Percentiles rank a stretch among this genome's conserved stretches.
Conservation (phyloP, 306 rosid species). For the Prinsepia uniflora region DNA sequence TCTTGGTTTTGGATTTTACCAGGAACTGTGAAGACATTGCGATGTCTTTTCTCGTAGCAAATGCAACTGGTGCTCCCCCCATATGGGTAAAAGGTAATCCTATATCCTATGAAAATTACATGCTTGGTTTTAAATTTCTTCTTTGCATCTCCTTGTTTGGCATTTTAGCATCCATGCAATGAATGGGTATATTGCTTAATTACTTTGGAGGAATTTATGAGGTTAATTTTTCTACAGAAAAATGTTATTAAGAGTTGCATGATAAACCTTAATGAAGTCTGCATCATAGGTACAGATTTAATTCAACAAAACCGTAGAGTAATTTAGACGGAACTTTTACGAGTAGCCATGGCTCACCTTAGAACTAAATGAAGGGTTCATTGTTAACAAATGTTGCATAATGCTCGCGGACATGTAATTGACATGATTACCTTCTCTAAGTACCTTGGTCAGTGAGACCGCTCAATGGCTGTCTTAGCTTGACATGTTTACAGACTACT, state of each 20-base stretch:
- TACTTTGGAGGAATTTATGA: too few species aligned
- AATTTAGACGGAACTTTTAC: background rate
- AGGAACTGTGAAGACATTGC: slow-evolving; percentile 99
- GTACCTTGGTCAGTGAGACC: background rate
- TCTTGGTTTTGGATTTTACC: slow-evolving; percentile 32
- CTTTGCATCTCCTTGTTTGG: background rate
- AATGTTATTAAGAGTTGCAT: background rate
- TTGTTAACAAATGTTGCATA: too few species aligned
- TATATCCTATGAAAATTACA: background rate
- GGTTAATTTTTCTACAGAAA: background rate
- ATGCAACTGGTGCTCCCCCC: slow-evolving; percentile 89
- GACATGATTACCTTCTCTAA: too few species aligned
- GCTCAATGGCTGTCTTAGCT: background rate
- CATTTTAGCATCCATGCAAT: background rate
- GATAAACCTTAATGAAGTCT: background rate
- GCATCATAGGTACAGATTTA: background rate
- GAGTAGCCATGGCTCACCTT: background rate
- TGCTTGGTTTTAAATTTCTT: background rate
- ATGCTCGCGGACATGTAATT: too few species aligned
- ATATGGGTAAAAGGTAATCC: slow-evolving; percentile 89
- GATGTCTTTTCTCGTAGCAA: slow-evolving; percentile 95
- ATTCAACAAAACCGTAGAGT: background rate
- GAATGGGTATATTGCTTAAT: background rate
- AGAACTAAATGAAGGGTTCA: too few species aligned
- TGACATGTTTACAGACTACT: background rate